Evolutionary conservation across 495 filamentous ascomycete species (phyloP).

Genomic region (Xeromyces bisporus): DNA sequence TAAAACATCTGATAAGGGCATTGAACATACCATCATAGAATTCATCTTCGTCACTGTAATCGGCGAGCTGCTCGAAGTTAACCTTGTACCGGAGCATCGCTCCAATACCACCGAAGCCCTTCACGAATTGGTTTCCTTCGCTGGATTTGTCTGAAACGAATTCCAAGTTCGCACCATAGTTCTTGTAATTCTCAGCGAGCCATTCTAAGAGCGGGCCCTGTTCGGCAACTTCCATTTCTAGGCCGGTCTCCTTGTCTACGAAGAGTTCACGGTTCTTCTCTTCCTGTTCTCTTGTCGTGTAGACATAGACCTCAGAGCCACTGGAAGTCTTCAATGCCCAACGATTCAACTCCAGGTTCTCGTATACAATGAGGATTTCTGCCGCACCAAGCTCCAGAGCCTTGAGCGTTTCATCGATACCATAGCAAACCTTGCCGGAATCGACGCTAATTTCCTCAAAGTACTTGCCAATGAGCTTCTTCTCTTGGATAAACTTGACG

Average conservation of each 20-base stretch:
- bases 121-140: conserved; percentile 98
- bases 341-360: conserved; percentile 87
- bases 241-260: conserved; percentile 83
- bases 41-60: conserved; percentile 91
- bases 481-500: conserved; percentile 99
- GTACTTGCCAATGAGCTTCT: conserved; percentile 96
- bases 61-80: conserved; percentile 97
- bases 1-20: conserved; percentile 2
- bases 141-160: conserved; percentile 94
- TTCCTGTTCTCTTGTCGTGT: conserved; percentile 81
- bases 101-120: conserved; percentile 96
- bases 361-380: conserved; percentile 90
- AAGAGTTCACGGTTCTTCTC: conserved; percentile 57
- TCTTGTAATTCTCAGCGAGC: conserved; percentile 94
- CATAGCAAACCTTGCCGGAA: conserved; percentile 89
- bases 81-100: conserved; percentile 97
- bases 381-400: conserved; percentile 92
- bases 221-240: conserved; percentile 86
- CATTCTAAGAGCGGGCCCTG: conserved; percentile 90
- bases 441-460: conserved; percentile 98
- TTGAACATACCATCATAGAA: conserved; percentile 71
- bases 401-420: conserved; percentile 93
- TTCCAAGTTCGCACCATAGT: conserved; percentile 91
- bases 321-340: conserved; percentile 68
- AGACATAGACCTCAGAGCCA: conserved; percentile 54